Evolutionary conservation across 176 grass and related monocot genomes (phyloP).

Genomic region (Musa schizocarpa): DNA sequence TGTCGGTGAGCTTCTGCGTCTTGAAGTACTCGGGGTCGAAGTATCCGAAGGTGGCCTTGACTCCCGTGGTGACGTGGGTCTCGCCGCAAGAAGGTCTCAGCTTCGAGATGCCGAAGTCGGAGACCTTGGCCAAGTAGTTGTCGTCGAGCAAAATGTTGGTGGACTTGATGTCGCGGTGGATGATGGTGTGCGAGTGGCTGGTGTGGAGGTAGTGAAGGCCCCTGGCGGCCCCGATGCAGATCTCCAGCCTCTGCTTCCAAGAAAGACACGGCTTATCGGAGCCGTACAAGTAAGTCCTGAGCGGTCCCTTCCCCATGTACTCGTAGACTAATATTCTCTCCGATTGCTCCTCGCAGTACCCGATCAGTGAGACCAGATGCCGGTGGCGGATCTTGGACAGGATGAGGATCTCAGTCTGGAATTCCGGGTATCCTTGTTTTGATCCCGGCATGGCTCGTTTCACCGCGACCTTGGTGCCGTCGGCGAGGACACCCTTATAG

Average conservation of each 20-base stretch:
- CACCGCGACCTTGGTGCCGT: conserved; percentile 31
- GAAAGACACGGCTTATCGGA: conserved; percentile 23
- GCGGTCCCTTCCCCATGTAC: conserved; percentile 36
- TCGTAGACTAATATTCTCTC: conserved; percentile 51
- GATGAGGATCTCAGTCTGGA: conserved; percentile 37
- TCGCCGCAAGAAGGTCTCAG: conserved; percentile 18
- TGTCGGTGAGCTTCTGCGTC: conserved; percentile 38
- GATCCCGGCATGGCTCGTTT: conserved; percentile 28
- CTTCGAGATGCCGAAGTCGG: conserved; percentile 44
- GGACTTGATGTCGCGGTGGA: conserved; percentile 55
- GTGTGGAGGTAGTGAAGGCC: conserved; percentile 58
- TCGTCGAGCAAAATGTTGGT: conserved; percentile 47
- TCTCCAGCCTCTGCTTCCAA: conserved; percentile 53
- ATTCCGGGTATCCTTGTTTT: conserved; percentile 35
- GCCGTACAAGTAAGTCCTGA: conserved; percentile 29
- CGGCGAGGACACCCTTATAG: conserved; percentile 28
- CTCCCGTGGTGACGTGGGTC: conserved; percentile 26
- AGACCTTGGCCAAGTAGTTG: conserved; percentile 31
- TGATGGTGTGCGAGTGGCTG: conserved; percentile 36
- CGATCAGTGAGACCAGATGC: conserved; percentile 36
- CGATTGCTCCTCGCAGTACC: conserved; percentile 37
- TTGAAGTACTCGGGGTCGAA: conserved; percentile 42
- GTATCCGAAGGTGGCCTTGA: conserved; percentile 40
- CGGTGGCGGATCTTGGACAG: conserved; percentile 38
- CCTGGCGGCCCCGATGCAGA: conserved; percentile 47